These are phyloP conservation scores for Castanea mollissima DNA, from an alignment of 306 rosid species.

Conservation along the genomic window DNA sequence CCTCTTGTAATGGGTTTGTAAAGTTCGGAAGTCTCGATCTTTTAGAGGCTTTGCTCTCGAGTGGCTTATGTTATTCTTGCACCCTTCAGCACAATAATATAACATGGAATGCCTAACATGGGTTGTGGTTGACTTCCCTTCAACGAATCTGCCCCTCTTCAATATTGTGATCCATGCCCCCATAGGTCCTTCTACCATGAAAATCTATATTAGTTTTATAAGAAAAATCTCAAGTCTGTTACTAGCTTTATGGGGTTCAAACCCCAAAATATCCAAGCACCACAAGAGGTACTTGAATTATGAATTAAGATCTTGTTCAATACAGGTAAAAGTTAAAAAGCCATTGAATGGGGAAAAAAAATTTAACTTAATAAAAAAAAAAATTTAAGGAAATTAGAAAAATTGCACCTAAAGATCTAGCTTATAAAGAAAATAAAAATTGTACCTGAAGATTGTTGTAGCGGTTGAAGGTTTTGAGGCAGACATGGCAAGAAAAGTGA, in stretches of 20 bases:
- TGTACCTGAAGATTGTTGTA: constrained; percentile 77
- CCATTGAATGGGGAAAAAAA: no score
- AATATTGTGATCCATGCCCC: constrained; percentile 77
- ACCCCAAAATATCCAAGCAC: no score
- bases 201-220: neutral
- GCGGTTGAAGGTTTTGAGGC: constrained; percentile 74
- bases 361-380: no score
- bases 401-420: no score
- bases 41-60: constrained; percentile 42
- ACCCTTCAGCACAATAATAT: constrained; percentile 60
- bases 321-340: no score
- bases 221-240: neutral
- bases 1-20: constrained; percentile 62
- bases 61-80: constrained; percentile 69
- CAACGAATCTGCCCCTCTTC: constrained; percentile 64
- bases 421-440: neutral
- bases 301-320: no score
- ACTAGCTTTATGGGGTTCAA: no score
- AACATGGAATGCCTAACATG: constrained; percentile 52
- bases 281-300: no score
- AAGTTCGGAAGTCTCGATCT: constrained; percentile 28
- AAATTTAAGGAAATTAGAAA: no score
- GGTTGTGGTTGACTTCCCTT: constrained; percentile 51
- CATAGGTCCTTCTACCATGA: constrained; percentile 70
- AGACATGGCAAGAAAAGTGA: constrained; percentile 66